Evolutionary conservation across 2,329 filamentous ascomycete species (phyloP), one percentile per base, ranked within the genome.

Genomic region (Sordariomycetes sp.): DNA sequence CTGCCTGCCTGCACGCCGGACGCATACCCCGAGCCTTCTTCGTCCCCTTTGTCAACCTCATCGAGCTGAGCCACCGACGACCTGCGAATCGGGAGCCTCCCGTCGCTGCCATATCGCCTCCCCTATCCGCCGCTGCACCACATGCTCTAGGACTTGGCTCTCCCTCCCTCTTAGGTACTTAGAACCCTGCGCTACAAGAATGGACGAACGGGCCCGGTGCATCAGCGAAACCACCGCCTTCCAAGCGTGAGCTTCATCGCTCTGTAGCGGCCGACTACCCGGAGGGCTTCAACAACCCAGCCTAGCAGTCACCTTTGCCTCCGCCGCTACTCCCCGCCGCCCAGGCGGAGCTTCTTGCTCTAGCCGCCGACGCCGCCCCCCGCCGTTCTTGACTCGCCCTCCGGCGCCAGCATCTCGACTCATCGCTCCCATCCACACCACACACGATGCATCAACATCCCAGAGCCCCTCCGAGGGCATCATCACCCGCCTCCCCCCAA

Each of bases 401-500:
- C 20, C 20, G 46, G 22, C 46, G 22, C 20, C 11, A n/a, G 46
- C n/a, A 50, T 50, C n/a, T 50, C 20, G 20, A 12, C 20, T 24
- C 46, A 48, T 48, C 46, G 35, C n/a, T 32, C 18, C 48, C 37
- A 60, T 40, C 28, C 20, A 18, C n/a, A 40, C 43, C 25, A 14
- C 34, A 40, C 57, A 65, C 54, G 56, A 97, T 97, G 92, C 91
- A 97, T 82, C 92, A 96, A 75, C 89, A 92, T 74, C 86, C 89
- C 65, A 86, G 92, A 66, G 82, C 85, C 62, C 82, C 87, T 64
- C 87, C 88, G 63, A 81, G 85, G 70, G 81, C 84, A 67, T 81
- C 87, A 61, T 90, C 89, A 61, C 86, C 90, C 61, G 86, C 86
- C 65, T 86, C 87, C 54, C 81, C 86, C 57, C 82, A 86, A 69